Conservation (phyloP, 371 early-diverging fungal species). For the Actinomortierella ambigua region DNA sequence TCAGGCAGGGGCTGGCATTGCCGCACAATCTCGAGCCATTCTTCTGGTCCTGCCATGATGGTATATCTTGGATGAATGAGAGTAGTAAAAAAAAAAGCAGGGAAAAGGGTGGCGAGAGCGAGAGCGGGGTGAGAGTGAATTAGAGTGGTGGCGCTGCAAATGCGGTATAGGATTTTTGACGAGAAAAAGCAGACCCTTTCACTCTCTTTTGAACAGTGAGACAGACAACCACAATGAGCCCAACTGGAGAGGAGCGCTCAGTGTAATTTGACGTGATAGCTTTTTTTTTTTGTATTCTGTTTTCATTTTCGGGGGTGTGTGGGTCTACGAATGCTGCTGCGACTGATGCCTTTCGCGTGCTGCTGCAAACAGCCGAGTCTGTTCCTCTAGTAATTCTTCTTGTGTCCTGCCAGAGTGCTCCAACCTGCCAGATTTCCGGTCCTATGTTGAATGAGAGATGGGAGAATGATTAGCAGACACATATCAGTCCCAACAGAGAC, state of each 20-base stretch:
- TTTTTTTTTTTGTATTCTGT: no score
- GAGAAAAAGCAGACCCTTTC: no score
- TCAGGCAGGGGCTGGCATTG: conserved; percentile 93
- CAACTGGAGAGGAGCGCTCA: not conserved
- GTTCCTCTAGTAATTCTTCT: conserved; percentile 90
- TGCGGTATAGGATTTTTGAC: no score
- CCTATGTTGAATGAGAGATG: conserved; percentile 45
- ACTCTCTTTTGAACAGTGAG: no score
- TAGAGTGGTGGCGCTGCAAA: no score
- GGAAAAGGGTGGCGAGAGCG: no score
- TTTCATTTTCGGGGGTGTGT: no score
- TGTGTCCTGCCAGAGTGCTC: conserved; percentile 89
- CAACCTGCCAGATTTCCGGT: conserved; percentile 84
- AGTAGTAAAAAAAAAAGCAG: no score
- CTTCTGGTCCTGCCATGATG: conserved; percentile 78
- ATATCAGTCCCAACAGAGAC: not conserved
- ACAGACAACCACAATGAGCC: not conserved
- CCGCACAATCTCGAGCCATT: conserved; percentile 89
- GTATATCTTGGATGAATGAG: no score
- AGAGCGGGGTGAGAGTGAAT: no score
- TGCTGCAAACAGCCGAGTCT: conserved; percentile 94
- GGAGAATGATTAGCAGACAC: not conserved
- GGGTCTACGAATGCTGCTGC: conserved; percentile 50
- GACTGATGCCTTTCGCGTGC: conserved; percentile 80
- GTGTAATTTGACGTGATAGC: no score